A percentile compares a stretch with the other conserved stretches of the same genome.
phyloP scores from a whole-genome alignment of 164 flowering plant genomes.

The Vitis riparia region DNA sequence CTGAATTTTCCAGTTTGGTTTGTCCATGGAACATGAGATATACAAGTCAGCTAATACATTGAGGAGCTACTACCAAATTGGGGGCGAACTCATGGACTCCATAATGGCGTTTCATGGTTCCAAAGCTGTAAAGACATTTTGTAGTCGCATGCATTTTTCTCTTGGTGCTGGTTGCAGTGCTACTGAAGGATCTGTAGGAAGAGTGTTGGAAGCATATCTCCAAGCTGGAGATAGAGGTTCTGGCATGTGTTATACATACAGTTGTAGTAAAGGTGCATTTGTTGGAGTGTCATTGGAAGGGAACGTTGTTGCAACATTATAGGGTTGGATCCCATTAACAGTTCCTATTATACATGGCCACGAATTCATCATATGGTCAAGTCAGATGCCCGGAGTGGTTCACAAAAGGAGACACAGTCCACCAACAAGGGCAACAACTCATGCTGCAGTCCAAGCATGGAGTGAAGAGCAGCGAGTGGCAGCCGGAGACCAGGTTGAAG shows the following conservation, averaged over 20 bases:
- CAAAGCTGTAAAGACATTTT: constrained; percentile 93
- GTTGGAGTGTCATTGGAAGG: constrained; percentile 94
- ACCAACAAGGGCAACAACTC: too few species aligned
- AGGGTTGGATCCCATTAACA: too few species aligned
- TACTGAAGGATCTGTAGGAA: constrained; percentile 95
- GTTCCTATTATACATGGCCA: too few species aligned
- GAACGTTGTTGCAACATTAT: constrained; percentile 63
- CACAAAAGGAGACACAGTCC: too few species aligned
- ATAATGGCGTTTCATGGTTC: constrained; percentile 79
- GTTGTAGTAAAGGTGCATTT: constrained; percentile 91
- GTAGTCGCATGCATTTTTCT: constrained; percentile 96
- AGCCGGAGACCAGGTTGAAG: too few species aligned
- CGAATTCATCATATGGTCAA: too few species aligned
- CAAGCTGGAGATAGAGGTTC: constrained; percentile 95
- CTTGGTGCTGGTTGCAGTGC: constrained; percentile 99
- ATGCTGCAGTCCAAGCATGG: too few species aligned
- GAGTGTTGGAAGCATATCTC: constrained; percentile 94
- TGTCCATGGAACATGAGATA: constrained; percentile 93
- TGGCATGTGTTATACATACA: constrained; percentile 94
- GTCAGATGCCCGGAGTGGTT: too few species aligned
- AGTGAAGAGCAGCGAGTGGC: too few species aligned
- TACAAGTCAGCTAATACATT: constrained; percentile 75
- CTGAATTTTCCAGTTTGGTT: constrained; percentile 83
- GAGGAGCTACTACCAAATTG: constrained; percentile 78
- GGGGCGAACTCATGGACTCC: constrained; percentile 93